A percentile compares a stretch with the other conserved stretches of the same genome.
Conservation (phyloP, 202 grass and related monocot genomes). For the Eragrostis tef region DNA sequence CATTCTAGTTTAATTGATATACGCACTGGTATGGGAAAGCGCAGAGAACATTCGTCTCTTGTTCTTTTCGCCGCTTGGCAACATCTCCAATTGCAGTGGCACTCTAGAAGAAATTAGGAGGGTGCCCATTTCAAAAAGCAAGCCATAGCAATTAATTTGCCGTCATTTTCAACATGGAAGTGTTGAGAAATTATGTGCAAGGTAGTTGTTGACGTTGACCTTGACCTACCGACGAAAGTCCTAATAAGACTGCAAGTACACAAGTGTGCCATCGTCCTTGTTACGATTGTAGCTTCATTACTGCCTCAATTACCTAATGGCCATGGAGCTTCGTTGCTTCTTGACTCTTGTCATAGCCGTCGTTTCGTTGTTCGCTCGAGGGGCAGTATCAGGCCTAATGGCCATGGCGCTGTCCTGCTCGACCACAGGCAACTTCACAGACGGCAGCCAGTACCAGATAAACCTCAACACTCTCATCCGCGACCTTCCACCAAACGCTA, state of each 20-base stretch:
- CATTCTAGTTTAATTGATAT: too few species aligned
- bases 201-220: background rate
- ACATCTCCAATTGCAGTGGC: too few species aligned
- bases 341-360: background rate
- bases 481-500: background rate
- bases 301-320: background rate
- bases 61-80: too few species aligned
- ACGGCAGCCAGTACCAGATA: background rate
- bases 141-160: background rate
- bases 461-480: background rate
- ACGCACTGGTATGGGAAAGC: too few species aligned
- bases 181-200: background rate
- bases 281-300: background rate
- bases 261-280: background rate
- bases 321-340: background rate
- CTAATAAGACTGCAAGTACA: too few species aligned
- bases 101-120: too few species aligned
- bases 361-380: background rate
- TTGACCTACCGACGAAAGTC: background rate
- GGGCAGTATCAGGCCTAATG: too few species aligned
- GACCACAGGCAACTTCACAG: background rate
- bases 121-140: background rate
- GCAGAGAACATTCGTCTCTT: too few species aligned
- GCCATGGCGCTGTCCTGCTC: background rate
- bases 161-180: background rate